Evolutionary conservation across 2,329 filamentous ascomycete species (phyloP).

Genomic region (Tolypocladium endophyticum): DNA sequence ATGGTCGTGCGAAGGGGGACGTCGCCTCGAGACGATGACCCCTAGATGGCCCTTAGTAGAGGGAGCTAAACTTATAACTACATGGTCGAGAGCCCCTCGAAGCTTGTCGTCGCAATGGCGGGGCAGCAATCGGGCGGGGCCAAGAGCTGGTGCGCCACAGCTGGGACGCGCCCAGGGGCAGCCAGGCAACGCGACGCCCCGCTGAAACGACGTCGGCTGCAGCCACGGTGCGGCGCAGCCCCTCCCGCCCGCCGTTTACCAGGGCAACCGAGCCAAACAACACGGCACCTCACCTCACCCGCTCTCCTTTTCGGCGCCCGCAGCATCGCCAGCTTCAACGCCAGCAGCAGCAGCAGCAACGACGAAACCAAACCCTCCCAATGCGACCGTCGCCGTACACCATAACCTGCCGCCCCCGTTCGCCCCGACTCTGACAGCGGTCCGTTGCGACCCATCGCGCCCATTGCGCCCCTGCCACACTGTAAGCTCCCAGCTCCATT

Average conservation of each 20-base stretch:
- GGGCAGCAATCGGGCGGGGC: neutral
- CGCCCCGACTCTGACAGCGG: slow-evolving; percentile 6
- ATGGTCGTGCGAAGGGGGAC: neutral
- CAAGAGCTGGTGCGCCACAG: neutral
- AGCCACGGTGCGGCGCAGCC: neutral
- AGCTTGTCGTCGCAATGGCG: neutral
- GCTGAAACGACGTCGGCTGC: neutral
- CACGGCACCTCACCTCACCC: neutral
- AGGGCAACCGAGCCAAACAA: neutral
- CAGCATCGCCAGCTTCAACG: neutral
- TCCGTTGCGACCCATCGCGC: neutral
- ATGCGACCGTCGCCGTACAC: neutral
- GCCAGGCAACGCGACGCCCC: neutral
- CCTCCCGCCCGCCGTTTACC: neutral
- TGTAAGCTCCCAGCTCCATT: neutral
- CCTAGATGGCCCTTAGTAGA: neutral
- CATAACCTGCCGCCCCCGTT: neutral
- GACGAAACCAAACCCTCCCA: neutral
- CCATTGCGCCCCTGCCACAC: neutral
- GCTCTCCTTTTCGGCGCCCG: neutral
- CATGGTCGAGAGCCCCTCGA: neutral
- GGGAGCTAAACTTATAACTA: too few species aligned
- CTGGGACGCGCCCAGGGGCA: neutral
- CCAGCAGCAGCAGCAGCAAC: neutral
- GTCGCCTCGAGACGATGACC: neutral